Evolutionary conservation across 768 basidiomycete species (phyloP), one percentile per base, ranked within the genome.

Genomic region (Tylopilus sp.): DNA sequence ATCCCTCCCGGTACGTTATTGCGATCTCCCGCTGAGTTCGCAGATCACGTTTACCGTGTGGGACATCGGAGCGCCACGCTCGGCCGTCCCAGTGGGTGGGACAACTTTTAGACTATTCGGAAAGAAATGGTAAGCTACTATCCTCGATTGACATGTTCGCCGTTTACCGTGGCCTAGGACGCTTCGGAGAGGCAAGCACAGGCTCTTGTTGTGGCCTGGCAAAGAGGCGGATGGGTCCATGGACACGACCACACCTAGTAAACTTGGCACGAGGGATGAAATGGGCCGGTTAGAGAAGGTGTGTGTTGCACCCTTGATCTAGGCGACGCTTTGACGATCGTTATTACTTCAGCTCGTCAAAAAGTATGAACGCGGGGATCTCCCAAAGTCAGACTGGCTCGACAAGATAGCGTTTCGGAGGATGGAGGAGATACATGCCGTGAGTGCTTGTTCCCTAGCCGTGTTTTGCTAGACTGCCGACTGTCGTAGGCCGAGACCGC

Each of bases 271-370:
- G 1, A 78, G 82, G 54, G 97, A 99, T 63, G 97, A 98, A 70
- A 94, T 96, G 91, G 97, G 94, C 4, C 76, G 95, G 41, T 70
- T 99, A 43, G 95, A 98, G 70, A 92, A 92, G 82, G 92, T 89
- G 40, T 26, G 73, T 40, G n/a, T 30, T 22, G 7, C 30, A 31
- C 22, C 16, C 12, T 26, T 8, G 9, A 17, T 34, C 22, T n/a
- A n/a, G n/a, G n/a, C n/a, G n/a, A n/a, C n/a, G n/a, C n/a, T 24
- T 48, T 44, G 31, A 47, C 24, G 25, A 47, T 12, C n/a, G 24
- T 21, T 11, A 11, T 25, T 10, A 29, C 50, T 51, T 30, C 50
- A 90, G 86, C 78, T 89, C 17, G 89, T 99, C 48, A 97, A 98
- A 77, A 97, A 97, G 69, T 94, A 95, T 62, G 94, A 98, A 63